Evolutionary conservation across 2,329 filamentous ascomycete species (phyloP), one percentile per base, ranked within the genome.

Genomic region (Talaromyces sp.): DNA sequence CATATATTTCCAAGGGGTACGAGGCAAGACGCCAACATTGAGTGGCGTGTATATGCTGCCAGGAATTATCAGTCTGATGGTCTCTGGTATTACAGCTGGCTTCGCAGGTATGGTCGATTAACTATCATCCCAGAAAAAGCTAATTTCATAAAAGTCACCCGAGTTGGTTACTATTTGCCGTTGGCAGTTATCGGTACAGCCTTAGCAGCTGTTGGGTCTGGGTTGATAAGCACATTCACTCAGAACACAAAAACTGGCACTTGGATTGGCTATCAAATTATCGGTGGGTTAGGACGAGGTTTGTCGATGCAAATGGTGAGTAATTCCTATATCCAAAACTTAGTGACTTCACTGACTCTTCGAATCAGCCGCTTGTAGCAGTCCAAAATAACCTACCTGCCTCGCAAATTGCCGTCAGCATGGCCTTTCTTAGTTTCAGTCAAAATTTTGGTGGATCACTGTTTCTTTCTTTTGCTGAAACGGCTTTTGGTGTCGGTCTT

Each of bases 321-420:
- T n/a, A 28, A 16, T 30, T 57, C 18, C 30, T 23, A 16, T 28
- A 30, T 2, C 12, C 23, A 23, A 23, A n/a, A 44, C 18, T 42
- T 14, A 14, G 33, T 12, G 33, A 34, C 33, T 47, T 28, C 9
- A 57, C 55, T 57, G 16, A 57, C 36, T 30, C 55, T 34, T 42
- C 18, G 42, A 16, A 23, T 27, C 18, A 57, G 55, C 55, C 55
- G 12, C 18, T 57, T 16, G 31, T 57, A 57, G 55, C 55, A 30
- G 36, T 57, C 55, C 55, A 57, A 57, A 57, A 57, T 18, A 57
- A 47, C 30, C 34, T 47, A 47, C 55, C 36, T 42, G 55, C 55
- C 33, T 47, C 55, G 30, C 34, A 57, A 16, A 57, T 57, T 57
- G 36, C 55, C 31, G 55, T 57, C 23, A 57, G 55, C 27, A 57